phyloP scores from a whole-genome alignment of 257 asterid species.

The Primulina eburnea region DNA sequence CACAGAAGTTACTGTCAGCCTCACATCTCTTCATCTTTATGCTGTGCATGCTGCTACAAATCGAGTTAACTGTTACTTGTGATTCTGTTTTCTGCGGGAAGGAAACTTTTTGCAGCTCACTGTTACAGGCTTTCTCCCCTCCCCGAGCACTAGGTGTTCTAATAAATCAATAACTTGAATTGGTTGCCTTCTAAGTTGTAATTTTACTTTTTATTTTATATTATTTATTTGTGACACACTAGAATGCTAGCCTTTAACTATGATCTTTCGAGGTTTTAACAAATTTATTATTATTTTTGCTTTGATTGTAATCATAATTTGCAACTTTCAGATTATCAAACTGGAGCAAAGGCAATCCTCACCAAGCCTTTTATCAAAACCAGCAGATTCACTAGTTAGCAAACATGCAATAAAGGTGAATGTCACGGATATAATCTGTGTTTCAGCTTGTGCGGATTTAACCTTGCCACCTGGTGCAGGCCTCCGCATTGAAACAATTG shows the following conservation, averaged over 20 bases:
- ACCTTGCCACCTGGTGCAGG: conserved; percentile 98
- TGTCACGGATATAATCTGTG: conserved; percentile 68
- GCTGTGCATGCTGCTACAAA: too few relatives aligned
- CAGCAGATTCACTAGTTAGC: conserved; percentile 41
- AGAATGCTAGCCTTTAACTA: not conserved
- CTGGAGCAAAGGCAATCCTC: conserved; percentile 51
- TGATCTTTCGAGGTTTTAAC: not conserved
- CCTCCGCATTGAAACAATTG: conserved; percentile 70
- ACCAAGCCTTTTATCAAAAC: conserved; percentile 57
- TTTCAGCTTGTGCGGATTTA: conserved; percentile 86
- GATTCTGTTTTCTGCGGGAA: too few relatives aligned
- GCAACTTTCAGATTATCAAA: conserved; percentile 47
- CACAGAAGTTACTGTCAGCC: too few relatives aligned
- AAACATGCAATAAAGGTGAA: conserved; percentile 58
- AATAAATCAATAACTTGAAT: too few relatives aligned
- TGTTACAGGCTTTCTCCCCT: too few relatives aligned
- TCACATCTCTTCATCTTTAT: too few relatives aligned
- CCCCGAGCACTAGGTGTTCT: too few relatives aligned
- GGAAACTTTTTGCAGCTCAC: too few relatives aligned
- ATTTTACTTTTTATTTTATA: too few relatives aligned
- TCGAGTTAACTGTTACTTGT: too few relatives aligned
- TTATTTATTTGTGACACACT: not conserved
- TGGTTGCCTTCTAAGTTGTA: not conserved
- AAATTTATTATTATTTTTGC: too few relatives aligned
- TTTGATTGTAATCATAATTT: not conserved